These are phyloP conservation scores for Mucor plumbeus DNA, from an alignment of 371 early-diverging fungal genomes.

Conservation along the genomic window DNA sequence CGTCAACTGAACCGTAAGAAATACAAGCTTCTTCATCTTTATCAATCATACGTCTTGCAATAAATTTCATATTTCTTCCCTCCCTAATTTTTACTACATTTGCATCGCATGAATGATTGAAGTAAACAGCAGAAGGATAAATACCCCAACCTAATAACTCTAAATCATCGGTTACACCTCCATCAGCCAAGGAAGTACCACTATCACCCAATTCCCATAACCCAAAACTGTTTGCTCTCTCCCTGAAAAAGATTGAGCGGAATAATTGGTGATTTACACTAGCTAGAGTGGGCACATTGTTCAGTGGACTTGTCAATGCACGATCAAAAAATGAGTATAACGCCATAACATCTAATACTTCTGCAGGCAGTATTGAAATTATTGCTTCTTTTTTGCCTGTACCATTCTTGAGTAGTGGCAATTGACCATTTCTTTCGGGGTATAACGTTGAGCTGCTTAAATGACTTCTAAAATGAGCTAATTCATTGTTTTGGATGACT, in stretches of 20 bases:
- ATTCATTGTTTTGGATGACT: constrained; percentile 45
- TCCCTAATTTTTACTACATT: constrained; percentile 63
- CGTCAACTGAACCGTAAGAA: constrained; percentile 65
- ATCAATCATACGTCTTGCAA: constrained; percentile 52
- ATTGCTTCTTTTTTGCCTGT: not conserved
- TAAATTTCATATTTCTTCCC: constrained; percentile 62
- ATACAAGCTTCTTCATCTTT: constrained; percentile 74
- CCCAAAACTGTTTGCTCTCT: constrained; percentile 72
- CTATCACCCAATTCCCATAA: constrained; percentile 52
- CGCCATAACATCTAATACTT: constrained; percentile 30
- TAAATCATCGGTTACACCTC: constrained; percentile 41
- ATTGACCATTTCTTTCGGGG: not conserved
- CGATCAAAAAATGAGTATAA: constrained; percentile 30
- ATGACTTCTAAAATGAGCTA: constrained; percentile 26
- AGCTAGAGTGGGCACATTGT: not conserved
- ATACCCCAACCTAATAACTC: constrained; percentile 70
- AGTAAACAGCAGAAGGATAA: constrained; percentile 76
- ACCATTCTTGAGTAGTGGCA: not conserved
- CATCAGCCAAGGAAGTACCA: not conserved
- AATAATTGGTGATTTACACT: constrained; percentile 43
- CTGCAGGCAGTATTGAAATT: constrained; percentile 15
- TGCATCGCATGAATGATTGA: constrained; percentile 82
- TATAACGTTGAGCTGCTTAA: not conserved
- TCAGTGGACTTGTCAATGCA: not conserved
- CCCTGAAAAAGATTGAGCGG: constrained; percentile 62